phyloP scores from a whole-genome alignment of 2,329 filamentous ascomycete genomes.

The Pezicula neosporulosa region DNA sequence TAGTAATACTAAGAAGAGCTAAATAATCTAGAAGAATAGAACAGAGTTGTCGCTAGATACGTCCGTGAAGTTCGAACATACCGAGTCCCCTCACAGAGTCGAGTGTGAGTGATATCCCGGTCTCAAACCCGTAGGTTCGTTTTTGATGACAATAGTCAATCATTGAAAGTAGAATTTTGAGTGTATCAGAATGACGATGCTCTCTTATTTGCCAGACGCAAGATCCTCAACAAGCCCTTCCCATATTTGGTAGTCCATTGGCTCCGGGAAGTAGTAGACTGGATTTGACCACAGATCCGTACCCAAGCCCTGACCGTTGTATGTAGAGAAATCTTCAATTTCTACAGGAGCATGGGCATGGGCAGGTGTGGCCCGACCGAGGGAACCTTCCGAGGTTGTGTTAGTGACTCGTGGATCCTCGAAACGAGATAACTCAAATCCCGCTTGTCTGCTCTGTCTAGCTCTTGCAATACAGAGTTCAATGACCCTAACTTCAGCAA shows the following conservation, averaged over 20 bases:
- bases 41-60: too few species aligned
- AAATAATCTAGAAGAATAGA: background rate
- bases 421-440: background rate
- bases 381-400: background rate
- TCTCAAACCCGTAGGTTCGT: too few species aligned
- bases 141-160: too few species aligned
- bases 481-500: slow-evolving; percentile 38
- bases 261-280: slow-evolving; percentile 17
- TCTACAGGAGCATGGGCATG: background rate
- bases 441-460: background rate
- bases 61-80: too few species aligned
- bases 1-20: background rate
- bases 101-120: too few species aligned
- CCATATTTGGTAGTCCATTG: slow-evolving; percentile 20
- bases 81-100: too few species aligned
- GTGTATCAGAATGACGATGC: background rate
- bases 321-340: background rate
- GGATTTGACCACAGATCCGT: slow-evolving; percentile 14
- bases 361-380: background rate
- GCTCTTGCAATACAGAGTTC: slow-evolving; percentile 33
- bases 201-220: slow-evolving; percentile 2
- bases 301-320: background rate
- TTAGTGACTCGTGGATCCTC: background rate
- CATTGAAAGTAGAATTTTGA: too few species aligned
- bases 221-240: slow-evolving; percentile 16